Evolutionary conservation across 2,329 filamentous ascomycete species (phyloP).

Genomic region (Chrysosporium keratinophilum): DNA sequence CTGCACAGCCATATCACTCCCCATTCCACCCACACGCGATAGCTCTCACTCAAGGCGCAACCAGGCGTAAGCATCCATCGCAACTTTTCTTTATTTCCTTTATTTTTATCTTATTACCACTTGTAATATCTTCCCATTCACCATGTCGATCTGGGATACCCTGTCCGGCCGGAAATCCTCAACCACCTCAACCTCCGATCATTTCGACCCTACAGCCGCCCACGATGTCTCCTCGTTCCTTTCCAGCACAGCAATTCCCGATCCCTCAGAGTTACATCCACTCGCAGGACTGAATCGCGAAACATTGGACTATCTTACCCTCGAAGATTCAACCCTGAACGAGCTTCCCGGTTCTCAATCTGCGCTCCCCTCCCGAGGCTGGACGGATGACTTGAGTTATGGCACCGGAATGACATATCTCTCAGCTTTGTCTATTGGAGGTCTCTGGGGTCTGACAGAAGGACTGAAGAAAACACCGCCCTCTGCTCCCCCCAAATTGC

Average conservation of each 20-base stretch:
- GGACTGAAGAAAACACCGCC: constrained; percentile 62
- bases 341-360: constrained; percentile 78
- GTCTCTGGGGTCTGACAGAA: constrained; percentile 85
- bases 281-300: constrained; percentile 88
- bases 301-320: constrained; percentile 83
- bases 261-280: constrained; percentile 82
- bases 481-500: constrained; percentile 76
- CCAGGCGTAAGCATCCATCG: neutral
- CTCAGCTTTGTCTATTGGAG: constrained; percentile 72
- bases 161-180: constrained; percentile 51
- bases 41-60: neutral
- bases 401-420: constrained; percentile 92
- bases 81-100: neutral
- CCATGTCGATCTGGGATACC: constrained; percentile 51
- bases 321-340: constrained; percentile 84
- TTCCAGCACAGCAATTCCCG: constrained; percentile 62
- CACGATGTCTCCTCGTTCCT: constrained; percentile 84
- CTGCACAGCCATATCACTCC: too few species aligned
- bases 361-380: constrained; percentile 85
- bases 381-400: constrained; percentile 97
- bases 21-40: neutral
- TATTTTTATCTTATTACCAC: constrained; percentile 17
- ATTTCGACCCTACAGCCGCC: constrained; percentile 61
- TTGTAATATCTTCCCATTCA: constrained; percentile 19
- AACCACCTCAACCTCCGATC: constrained; percentile 43